Evolutionary conservation across 2,329 filamentous ascomycete genomes (phyloP), one percentile per base, ranked within the genome.

Genomic region (Nothophaeocryptopus gaeumannii): DNA sequence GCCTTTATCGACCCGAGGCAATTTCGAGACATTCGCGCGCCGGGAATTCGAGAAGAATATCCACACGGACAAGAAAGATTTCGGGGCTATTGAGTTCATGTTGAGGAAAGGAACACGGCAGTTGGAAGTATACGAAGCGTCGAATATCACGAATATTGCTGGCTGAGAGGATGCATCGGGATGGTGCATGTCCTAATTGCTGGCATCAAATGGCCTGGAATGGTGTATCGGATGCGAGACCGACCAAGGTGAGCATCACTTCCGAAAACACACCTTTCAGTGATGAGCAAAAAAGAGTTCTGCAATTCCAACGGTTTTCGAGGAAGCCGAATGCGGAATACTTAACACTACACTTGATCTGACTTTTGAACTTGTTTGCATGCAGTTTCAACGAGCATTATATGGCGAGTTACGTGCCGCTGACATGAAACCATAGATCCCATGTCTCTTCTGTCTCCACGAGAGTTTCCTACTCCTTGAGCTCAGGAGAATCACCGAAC

Each of bases 41-140:
- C 69, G 75, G 26, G 89, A 96, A 65, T 97, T 99, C 65, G 75
- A 83, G 34, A 87, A 86, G 66, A 78, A 88, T 64, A 65, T 82
- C 10, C 66, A 69, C 8, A 69, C 95, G 47, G 84, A 87, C 68
- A 93, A 89, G 71, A 89, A 88, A 60, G 89, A 96, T 65, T 96
- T 96, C 70, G 77, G 78, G 12, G 85, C 89, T 5, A 85, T 96
- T 50, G 91, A 96, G 69, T 93, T 89, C 67, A 74, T 95, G 31
- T 67, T 96, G 44, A 81, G 91, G 53, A 92, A 89, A 67, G 91
- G 91, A 15, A 79, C 81, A 35, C 80, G 88, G 38, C 89, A 96
- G 67, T 75, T 96, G 13, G 89, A 95, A 56, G 80, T 84, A 39
- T 93, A 93, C 70, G 82, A 85, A n/a, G 81, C 85, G 5, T 83